These are phyloP conservation scores for Cyclotella baltica DNA, from an alignment of 108 stramenopile species.

Conservation along the genomic window DNA sequence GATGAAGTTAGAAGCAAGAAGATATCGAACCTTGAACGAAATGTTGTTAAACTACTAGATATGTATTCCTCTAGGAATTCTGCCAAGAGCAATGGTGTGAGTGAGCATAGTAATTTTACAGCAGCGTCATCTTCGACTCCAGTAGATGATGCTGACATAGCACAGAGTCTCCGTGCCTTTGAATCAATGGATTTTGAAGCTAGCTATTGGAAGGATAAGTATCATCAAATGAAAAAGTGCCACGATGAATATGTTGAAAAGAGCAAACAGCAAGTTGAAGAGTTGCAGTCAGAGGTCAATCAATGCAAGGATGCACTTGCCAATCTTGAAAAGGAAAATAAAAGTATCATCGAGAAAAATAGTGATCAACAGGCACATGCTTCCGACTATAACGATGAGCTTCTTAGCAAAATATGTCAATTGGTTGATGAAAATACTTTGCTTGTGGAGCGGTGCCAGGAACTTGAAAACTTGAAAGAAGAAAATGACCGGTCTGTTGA, in stretches of 20 bases:
- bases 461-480: constrained; percentile 14
- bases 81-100: neutral
- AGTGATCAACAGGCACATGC: neutral
- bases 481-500: constrained; percentile 14
- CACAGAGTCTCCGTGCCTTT: neutral
- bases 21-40: neutral
- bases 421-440: constrained; percentile 32
- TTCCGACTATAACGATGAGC: constrained; percentile 25
- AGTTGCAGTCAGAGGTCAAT: constrained; percentile 16
- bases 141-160: neutral
- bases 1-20: constrained; percentile 14
- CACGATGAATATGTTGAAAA: constrained; percentile 16
- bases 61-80: neutral
- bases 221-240: constrained; percentile 4
- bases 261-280: constrained; percentile 8
- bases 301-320: constrained; percentile 16
- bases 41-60: neutral
- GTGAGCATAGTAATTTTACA: neutral
- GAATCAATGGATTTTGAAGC: constrained; percentile 19
- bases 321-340: constrained; percentile 16
- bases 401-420: constrained; percentile 19
- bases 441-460: constrained; percentile 22
- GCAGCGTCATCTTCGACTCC: neutral
- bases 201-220: constrained; percentile 17
- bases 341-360: neutral